Percentiles rank a stretch among this genome's conserved stretches.
Conservation (phyloP, 2,329 filamentous ascomycete species). For the Penicillium capsulatum region DNA sequence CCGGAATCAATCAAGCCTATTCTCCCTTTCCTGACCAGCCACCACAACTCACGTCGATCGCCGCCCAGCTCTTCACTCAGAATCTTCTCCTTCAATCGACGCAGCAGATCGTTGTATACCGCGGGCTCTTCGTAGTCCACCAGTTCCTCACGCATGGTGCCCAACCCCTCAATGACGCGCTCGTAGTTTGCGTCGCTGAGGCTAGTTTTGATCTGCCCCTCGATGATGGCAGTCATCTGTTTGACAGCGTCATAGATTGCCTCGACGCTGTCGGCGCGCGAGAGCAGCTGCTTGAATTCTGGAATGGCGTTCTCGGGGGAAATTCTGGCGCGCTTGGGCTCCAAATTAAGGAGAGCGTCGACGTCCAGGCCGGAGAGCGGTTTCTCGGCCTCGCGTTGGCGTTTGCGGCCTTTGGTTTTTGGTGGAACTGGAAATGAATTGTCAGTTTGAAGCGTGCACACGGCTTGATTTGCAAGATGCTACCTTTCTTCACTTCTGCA, state of each 20-base stretch:
- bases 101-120: slow-evolving; percentile 71
- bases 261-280: slow-evolving; percentile 55
- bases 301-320: slow-evolving; percentile 74
- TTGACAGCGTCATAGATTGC: slow-evolving; percentile 64
- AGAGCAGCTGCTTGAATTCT: slow-evolving; percentile 79
- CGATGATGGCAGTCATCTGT: slow-evolving; percentile 71
- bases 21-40: slow-evolving; percentile 60
- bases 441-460: too few relatives aligned
- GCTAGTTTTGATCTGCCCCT: slow-evolving; percentile 64
- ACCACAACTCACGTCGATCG: slow-evolving; percentile 80
- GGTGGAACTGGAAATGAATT: slow-evolving; percentile 63
- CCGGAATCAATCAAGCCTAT: slow-evolving; percentile 69
- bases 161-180: slow-evolving; percentile 68
- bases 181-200: slow-evolving; percentile 72
- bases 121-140: slow-evolving; percentile 69
- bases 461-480: slow-evolving; percentile 22
- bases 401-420: slow-evolving; percentile 69
- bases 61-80: slow-evolving; percentile 67
- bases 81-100: slow-evolving; percentile 66
- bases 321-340: slow-evolving; percentile 50
- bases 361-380: slow-evolving; percentile 88
- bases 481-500: slow-evolving; percentile 79
- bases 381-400: slow-evolving; percentile 64
- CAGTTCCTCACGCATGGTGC: slow-evolving; percentile 73
- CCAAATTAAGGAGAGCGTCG: slow-evolving; percentile 67